These are phyloP conservation scores for Heterobasidion occidentale DNA, from an alignment of 1,284 basidiomycete species.

Conservation along the genomic window DNA sequence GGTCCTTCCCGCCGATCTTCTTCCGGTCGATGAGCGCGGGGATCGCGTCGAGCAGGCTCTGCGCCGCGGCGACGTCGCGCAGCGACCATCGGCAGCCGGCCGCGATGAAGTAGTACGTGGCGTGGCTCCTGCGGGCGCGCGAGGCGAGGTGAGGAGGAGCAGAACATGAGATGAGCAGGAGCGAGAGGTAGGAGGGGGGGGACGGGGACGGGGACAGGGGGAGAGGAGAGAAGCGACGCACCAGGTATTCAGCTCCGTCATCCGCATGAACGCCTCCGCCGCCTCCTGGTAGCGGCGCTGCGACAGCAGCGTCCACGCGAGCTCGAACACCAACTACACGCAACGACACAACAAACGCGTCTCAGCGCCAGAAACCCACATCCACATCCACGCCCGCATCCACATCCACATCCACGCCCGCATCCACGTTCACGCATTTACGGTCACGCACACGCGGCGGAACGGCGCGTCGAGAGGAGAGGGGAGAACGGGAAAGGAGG, in stretches of 20 bases:
- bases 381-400: background rate
- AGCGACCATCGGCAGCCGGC: conserved; percentile 59
- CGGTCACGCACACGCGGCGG: background rate
- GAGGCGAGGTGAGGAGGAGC: background rate
- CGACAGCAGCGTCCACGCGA: conserved; percentile 67
- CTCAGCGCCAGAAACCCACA: background rate
- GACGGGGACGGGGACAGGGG: too few relatives aligned
- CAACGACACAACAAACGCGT: background rate
- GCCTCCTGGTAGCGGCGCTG: conserved; percentile 59
- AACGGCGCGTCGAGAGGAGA: too few relatives aligned
- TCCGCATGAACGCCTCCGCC: conserved; percentile 53
- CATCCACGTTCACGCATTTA: background rate
- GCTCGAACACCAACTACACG: conserved; percentile 62
- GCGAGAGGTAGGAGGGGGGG: too few relatives aligned
- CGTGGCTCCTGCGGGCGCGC: conserved; percentile 51
- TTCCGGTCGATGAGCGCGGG: conserved; percentile 49
- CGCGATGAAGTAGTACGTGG: conserved; percentile 69
- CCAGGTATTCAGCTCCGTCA: conserved; percentile 67
- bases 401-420: background rate
- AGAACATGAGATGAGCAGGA: background rate
- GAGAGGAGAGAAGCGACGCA: conserved; percentile 19
- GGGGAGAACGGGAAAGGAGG: background rate
- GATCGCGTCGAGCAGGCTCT: conserved; percentile 52
- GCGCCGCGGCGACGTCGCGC: conserved; percentile 44
- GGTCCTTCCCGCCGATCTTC: conserved; percentile 57